phyloP scores from a whole-genome alignment of 2,329 filamentous ascomycete genomes.

The Hypomyces perniciosus region DNA sequence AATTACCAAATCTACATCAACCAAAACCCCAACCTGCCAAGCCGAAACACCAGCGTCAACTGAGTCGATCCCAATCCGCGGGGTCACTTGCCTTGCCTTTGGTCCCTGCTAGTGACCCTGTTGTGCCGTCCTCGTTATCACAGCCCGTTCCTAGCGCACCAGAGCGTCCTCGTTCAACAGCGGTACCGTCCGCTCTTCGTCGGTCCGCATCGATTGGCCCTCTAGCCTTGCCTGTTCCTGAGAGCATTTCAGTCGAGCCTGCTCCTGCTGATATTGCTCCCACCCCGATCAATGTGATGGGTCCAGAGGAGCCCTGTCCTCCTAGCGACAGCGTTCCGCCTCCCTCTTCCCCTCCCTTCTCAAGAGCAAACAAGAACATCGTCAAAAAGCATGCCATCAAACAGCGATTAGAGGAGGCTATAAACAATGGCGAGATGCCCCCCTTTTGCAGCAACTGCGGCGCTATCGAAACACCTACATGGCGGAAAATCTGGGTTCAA shows the following conservation, averaged over 20 bases:
- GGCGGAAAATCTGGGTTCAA: constrained; percentile 89
- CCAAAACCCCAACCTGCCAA: constrained; percentile 10
- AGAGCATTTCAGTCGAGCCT: constrained; percentile 18
- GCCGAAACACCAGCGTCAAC: constrained; percentile 20
- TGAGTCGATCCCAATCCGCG: constrained; percentile 33
- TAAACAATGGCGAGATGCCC: constrained; percentile 77
- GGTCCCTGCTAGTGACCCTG: constrained; percentile 45
- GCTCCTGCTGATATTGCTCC: background rate
- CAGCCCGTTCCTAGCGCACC: constrained; percentile 18
- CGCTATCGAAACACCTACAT: constrained; percentile 91
- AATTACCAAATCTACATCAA: constrained; percentile 1
- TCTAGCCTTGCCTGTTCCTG: constrained; percentile 33
- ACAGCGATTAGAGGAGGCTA: constrained; percentile 54
- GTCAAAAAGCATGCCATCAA: constrained; percentile 58
- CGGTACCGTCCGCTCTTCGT: constrained; percentile 32
- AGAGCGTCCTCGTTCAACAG: constrained; percentile 17
- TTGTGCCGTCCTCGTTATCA: constrained; percentile 36
- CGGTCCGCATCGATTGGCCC: constrained; percentile 32
- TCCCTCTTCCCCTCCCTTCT: constrained; percentile 35
- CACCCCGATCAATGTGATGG: constrained; percentile 3
- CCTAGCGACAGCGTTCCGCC: constrained; percentile 36
- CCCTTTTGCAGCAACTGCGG: constrained; percentile 90
- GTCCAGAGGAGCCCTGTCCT: constrained; percentile 36
- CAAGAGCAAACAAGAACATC: constrained; percentile 56
- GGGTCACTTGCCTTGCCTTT: constrained; percentile 32